Conservation (phyloP, 176 grass and related monocot species). For the Urochloa ruziziensis region DNA sequence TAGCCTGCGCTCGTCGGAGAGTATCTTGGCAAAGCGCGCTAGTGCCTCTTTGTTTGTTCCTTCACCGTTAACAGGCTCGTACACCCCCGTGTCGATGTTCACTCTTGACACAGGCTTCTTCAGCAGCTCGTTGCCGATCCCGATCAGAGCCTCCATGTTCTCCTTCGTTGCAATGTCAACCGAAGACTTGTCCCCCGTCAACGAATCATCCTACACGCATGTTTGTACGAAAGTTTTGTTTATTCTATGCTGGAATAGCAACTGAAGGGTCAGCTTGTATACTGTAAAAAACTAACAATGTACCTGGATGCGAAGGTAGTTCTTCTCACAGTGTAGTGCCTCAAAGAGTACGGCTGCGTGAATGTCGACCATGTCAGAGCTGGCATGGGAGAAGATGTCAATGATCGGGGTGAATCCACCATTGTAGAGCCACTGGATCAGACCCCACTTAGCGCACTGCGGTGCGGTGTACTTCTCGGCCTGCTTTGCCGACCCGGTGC, state of each 20-base stretch:
- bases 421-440: slow-evolving; percentile 47
- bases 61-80: neutral
- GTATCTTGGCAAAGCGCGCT: slow-evolving; percentile 39
- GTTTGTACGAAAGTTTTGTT: too few species aligned
- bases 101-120: slow-evolving; percentile 52
- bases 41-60: slow-evolving; percentile 55
- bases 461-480: slow-evolving; percentile 42
- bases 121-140: slow-evolving; percentile 42
- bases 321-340: slow-evolving; percentile 1
- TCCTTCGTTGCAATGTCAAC: slow-evolving; percentile 64
- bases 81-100: slow-evolving; percentile 53
- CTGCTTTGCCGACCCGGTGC: slow-evolving; percentile 36
- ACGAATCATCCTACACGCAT: slow-evolving; percentile 42
- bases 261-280: neutral
- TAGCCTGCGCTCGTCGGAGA: slow-evolving; percentile 50
- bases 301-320: slow-evolving; percentile 77
- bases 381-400: slow-evolving; percentile 62
- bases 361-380: slow-evolving; percentile 72
- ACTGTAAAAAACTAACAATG: neutral
- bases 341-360: slow-evolving; percentile 49
- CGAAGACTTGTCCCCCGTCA: slow-evolving; percentile 33
- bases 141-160: slow-evolving; percentile 57
- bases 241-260: neutral
- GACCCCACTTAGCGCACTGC: slow-evolving; percentile 49
- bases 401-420: slow-evolving; percentile 46